These are phyloP conservation scores for Malus sylvestris DNA, from an alignment of 306 rosid genomes.

Conservation along the genomic window DNA sequence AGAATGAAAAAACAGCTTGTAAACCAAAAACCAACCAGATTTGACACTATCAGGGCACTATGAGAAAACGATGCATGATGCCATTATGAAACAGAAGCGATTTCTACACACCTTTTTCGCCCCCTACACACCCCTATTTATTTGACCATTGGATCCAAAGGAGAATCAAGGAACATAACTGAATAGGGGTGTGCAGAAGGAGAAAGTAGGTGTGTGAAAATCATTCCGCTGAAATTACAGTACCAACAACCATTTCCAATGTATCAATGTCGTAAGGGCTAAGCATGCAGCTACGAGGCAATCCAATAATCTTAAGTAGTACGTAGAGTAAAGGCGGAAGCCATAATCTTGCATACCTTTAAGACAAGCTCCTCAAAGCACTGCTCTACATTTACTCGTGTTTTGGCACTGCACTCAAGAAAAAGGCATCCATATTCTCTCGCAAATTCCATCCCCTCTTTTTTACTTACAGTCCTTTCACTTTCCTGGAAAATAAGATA, in stretches of 20 bases:
- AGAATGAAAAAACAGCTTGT: not conserved
- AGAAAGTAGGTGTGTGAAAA: not conserved
- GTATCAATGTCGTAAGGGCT: not conserved
- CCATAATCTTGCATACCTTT: conserved; percentile 38
- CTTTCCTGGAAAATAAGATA: conserved; percentile 45
- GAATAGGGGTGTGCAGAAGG: not conserved
- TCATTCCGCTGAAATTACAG: not conserved
- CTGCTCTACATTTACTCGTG: conserved; percentile 62
- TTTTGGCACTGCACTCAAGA: conserved; percentile 75
- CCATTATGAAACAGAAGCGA: not conserved
- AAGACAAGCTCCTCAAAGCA: conserved; percentile 76
- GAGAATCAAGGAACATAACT: not conserved
- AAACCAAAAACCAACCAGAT: not conserved
- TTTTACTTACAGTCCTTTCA: conserved; percentile 67
- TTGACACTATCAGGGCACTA: not conserved
- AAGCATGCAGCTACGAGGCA: not conserved
- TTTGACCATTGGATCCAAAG: not conserved
- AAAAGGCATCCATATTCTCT: conserved; percentile 70
- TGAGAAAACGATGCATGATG: not conserved
- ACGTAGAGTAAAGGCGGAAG: not conserved
- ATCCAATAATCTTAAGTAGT: not conserved
- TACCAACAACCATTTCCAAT: not conserved
- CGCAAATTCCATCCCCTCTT: conserved; percentile 64
- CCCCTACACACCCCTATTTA: not conserved
- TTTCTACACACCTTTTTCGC: no score